These are phyloP conservation scores for Podila verticillata DNA, from an alignment of 192 early-diverging fungal species.

Conservation along the genomic window DNA sequence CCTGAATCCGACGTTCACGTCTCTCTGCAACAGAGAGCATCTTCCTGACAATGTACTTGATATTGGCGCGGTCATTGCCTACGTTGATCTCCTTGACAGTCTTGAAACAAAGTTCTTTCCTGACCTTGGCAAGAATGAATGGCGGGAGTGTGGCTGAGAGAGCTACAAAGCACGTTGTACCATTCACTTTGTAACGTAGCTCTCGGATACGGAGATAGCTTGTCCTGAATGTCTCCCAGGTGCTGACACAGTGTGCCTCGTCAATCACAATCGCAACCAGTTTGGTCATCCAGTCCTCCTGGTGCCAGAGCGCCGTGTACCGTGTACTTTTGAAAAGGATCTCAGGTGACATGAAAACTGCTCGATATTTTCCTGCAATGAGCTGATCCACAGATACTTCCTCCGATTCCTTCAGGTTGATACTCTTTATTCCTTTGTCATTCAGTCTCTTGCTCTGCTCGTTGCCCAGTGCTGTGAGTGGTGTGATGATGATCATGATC, in stretches of 20 bases:
- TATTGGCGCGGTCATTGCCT: background rate
- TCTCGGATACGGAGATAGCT: background rate
- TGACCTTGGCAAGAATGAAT: background rate
- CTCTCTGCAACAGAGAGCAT: background rate
- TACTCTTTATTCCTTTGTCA: background rate
- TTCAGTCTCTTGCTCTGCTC: constrained; percentile 2
- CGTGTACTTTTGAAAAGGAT: constrained; percentile 3
- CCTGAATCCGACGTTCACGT: too few species aligned
- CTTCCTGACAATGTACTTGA: background rate
- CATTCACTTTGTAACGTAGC: background rate
- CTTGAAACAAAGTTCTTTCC: background rate
- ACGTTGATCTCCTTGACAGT: background rate
- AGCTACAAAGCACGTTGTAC: background rate
- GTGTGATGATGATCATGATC: constrained; percentile 5
- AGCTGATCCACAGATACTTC: background rate
- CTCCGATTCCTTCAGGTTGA: background rate
- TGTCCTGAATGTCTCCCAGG: constrained; percentile 5
- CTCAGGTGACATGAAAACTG: constrained; percentile 40
- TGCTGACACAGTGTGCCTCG: constrained; percentile 19
- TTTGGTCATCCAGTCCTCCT: constrained; percentile 1
- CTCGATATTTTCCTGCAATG: background rate
- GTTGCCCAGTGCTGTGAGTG: background rate
- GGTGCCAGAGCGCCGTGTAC: constrained; percentile 8
- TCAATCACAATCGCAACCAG: constrained; percentile 5
- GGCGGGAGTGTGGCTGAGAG: background rate